These are phyloP conservation scores for Scortechinia acanthostroma DNA, from an alignment of 2,329 filamentous ascomycete genomes.

Conservation along the genomic window DNA sequence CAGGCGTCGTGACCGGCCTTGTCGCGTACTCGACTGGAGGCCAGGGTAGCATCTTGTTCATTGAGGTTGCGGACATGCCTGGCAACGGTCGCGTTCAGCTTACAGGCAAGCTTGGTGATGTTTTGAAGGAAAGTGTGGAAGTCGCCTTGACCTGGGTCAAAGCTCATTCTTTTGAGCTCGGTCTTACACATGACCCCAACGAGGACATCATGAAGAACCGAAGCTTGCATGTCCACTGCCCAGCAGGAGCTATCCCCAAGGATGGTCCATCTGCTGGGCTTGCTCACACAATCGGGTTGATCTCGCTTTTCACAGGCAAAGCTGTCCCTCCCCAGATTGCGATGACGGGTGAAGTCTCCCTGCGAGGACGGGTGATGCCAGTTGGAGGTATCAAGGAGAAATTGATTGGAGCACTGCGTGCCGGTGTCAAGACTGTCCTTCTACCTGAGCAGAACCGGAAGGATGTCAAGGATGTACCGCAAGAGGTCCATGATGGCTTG, in stretches of 20 bases:
- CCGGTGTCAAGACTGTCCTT: slow-evolving; percentile 89
- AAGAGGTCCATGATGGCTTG: slow-evolving; percentile 79
- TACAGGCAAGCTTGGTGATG: slow-evolving; percentile 91
- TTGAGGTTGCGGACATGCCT: slow-evolving; percentile 96
- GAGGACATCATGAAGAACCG: slow-evolving; percentile 95
- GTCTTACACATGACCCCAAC: slow-evolving; percentile 70
- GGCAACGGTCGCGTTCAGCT: slow-evolving; percentile 86
- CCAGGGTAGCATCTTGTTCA: slow-evolving; percentile 94
- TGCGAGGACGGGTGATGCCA: slow-evolving; percentile 83
- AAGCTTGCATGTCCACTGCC: slow-evolving; percentile 92
- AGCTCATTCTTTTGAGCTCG: slow-evolving; percentile 85
- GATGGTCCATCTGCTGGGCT: slow-evolving; percentile 83
- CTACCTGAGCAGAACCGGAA: slow-evolving; percentile 84
- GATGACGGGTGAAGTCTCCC: slow-evolving; percentile 79
- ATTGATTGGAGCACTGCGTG: slow-evolving; percentile 84
- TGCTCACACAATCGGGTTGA: slow-evolving; percentile 86
- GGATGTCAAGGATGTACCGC: slow-evolving; percentile 82
- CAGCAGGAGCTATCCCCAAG: slow-evolving; percentile 89
- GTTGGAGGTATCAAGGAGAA: slow-evolving; percentile 99
- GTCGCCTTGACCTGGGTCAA: slow-evolving; percentile 97
- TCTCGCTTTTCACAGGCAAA: slow-evolving; percentile 81
- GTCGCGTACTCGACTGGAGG: slow-evolving; percentile 90
- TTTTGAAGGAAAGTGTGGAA: slow-evolving; percentile 93
- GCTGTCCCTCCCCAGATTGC: slow-evolving; percentile 84
- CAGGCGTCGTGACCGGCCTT: slow-evolving; percentile 89